Base-by-base conservation (phyloP, 495 filamentous ascomycete species). In the Aspergillus ellipticus region DNA sequence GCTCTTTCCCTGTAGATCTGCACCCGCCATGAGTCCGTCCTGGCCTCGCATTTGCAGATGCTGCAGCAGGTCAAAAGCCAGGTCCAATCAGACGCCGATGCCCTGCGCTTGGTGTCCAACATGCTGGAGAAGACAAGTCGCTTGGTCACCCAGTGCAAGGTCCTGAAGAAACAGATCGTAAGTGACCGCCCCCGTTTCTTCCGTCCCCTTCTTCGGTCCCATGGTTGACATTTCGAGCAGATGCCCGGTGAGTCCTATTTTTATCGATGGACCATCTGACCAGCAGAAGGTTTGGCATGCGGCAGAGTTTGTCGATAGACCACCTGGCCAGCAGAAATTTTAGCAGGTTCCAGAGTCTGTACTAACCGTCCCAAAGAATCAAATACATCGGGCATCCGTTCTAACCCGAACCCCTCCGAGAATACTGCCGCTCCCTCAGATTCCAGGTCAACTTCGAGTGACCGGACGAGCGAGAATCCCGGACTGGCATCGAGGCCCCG, bases 71-170 rank as follows among this genome's bases (percentile, higher is more conserved):
- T 73, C 9, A 64, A 69, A 53, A 37, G 16, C 0, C 61, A 68
- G 22, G 35, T 66, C 20, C 29, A 49, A 3, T 49, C 57, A 6
- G 65, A 70, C 42, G 54, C 33, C 9, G 66, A 73, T 33, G 58
- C 61, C 2, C 63, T 55, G 17, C 65, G 61, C 20, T 48, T 69
- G 6, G 49, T 76, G 6, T 61, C 70, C 0, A 51, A 65, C 6
- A 75, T 78, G 69, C 43, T 74, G 19, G 68, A 70, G 24, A 74
- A 63, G 60, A 73, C 75, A 6, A 56, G 71, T 16, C 67, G 69
- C 39, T 56, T 74, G 24, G 60, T 73, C 39, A 61, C 63, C 13
- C 68, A 78, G 35, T 71, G 68, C 26, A 62, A 69, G n/a, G 24
- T 69, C 7, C 43, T 72, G 22, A 64, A 69, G 42, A 65, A 66